Base-by-base conservation (phyloP, 2,329 filamentous ascomycete genomes). In the Fonsecaea multimorphosa region DNA sequence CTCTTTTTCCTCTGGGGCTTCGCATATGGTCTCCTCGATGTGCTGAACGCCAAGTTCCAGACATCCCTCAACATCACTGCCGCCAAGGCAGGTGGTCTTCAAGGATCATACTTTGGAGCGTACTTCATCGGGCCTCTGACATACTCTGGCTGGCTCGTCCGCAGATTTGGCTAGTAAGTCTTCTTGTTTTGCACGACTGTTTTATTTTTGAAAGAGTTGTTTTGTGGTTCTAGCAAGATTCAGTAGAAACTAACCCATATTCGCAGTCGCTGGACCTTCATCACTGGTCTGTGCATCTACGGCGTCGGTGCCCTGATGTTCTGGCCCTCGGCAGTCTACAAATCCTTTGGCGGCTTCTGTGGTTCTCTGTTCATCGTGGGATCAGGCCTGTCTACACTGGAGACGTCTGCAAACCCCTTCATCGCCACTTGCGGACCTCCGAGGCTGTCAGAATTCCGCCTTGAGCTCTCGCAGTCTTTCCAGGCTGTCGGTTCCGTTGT, bases 361-460 rank as follows among this genome's bases (percentile, higher is more conserved):
- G 86, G 71, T 38, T 66, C 67, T 31, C 82, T 91, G 71, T 91
- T 93, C 76, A 85, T 93, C 68, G 89, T 92, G 65, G 91, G 90
- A 32, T 88, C 87, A 63, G 90, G 90, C 4, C 82, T 93, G 0
- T 87, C 87, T 0, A 90, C 90, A 0, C 85, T 93, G 19, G 91
- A 93, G 78, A 92, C 90, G 0, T 89, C 89, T 1, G 91, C 91
- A 5, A 91, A 93, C 76, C 89, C 90, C 0, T 95, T 89, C 77
- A 87, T 91, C 68, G 86, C 88, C 27, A 85, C 92, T 19, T 94
- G 91, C 75, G 92, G 92, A 57, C 91, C 91, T 2, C 89, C 90
- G 3, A 85, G 86, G 70, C 91, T 89, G 76, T 87, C 89, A 4
- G 91, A 95, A 76, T 89, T 93, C 70, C 87, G 91, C 71, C 87